phyloP scores from a whole-genome alignment of 2,329 filamentous ascomycete species.

The Trichophyton mentagrophytes region DNA sequence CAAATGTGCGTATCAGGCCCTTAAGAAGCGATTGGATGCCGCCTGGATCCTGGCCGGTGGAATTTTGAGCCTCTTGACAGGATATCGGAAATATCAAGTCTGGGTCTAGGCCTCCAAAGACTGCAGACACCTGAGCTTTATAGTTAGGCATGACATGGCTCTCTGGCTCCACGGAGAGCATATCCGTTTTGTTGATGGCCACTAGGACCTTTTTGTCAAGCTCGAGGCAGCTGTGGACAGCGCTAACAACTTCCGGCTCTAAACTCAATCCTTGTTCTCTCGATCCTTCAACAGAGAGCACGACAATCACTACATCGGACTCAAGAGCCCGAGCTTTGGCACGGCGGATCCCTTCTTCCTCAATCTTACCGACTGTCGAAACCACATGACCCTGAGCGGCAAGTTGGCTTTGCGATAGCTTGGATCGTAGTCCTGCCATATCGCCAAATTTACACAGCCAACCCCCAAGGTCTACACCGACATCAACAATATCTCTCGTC shows the following conservation, averaged over 20 bases:
- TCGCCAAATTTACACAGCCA: slow-evolving; percentile 92
- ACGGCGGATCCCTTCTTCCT: slow-evolving; percentile 79
- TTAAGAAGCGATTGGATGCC: slow-evolving; percentile 57
- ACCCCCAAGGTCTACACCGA: slow-evolving; percentile 74
- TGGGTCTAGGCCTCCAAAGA: slow-evolving; percentile 6
- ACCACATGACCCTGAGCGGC: slow-evolving; percentile 6
- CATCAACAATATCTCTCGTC: slow-evolving; percentile 86
- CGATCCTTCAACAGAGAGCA: slow-evolving; percentile 57
- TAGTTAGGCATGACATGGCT: slow-evolving; percentile 5
- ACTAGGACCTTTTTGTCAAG: slow-evolving; percentile 44
- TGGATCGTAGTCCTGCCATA: slow-evolving; percentile 70
- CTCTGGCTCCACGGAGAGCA: slow-evolving; percentile 20
- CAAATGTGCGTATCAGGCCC: slow-evolving; percentile 55
- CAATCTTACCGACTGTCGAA: slow-evolving; percentile 53
- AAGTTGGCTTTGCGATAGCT: slow-evolving; percentile 12
- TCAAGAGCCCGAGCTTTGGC: slow-evolving; percentile 69
- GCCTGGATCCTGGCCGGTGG: slow-evolving; percentile 39
- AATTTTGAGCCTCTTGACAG: slow-evolving; percentile 47
- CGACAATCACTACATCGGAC: slow-evolving; percentile 72
- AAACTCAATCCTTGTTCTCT: slow-evolving; percentile 15
- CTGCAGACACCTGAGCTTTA: slow-evolving; percentile 10
- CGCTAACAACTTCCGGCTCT: slow-evolving; percentile 46
- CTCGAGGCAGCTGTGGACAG: slow-evolving; percentile 38
- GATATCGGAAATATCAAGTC: slow-evolving; percentile 54
- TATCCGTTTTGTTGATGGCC: slow-evolving; percentile 50